These are phyloP conservation scores for Paspalum notatum DNA, from an alignment of 176 grass and related monocot genomes.

Conservation along the genomic window DNA sequence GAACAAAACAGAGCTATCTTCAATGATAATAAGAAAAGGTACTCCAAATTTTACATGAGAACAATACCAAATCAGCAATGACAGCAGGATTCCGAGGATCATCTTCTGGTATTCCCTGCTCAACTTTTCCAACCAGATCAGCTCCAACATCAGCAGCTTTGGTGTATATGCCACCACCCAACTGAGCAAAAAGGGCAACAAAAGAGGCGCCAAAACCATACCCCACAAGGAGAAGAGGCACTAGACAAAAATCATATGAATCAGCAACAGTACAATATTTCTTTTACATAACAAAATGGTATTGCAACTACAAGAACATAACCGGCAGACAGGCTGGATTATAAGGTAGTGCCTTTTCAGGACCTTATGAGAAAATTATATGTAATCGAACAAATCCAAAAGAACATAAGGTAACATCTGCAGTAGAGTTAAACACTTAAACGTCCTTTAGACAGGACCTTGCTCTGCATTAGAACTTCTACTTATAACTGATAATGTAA, in stretches of 20 bases:
- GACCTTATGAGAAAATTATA: not conserved
- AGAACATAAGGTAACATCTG: not conserved
- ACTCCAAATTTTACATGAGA: conserved; percentile 34
- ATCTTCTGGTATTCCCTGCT: conserved; percentile 99
- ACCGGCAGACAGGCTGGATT: conserved; percentile 8
- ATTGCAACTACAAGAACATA: conserved; percentile 32
- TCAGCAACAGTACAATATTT: conserved; percentile 18
- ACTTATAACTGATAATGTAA: not conserved
- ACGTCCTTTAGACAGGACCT: not conserved
- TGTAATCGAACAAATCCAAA: not conserved
- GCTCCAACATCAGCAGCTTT: conserved; percentile 99
- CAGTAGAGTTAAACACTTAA: conserved; percentile 12
- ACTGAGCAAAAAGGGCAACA: conserved; percentile 98
- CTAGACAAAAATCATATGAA: conserved; percentile 61
- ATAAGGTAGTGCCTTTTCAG: not conserved
- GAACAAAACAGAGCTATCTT: conserved; percentile 29
- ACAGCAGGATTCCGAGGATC: conserved; percentile 99
- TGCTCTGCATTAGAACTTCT: not conserved
- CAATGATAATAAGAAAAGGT: not conserved
- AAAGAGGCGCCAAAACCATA: conserved; percentile 99
- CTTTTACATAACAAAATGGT: conserved; percentile 8
- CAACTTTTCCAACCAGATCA: conserved; percentile 98
- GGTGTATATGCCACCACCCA: conserved; percentile 98
- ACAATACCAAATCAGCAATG: conserved; percentile 96
- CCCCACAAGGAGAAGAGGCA: conserved; percentile 99